phyloP scores from a whole-genome alignment of 2,329 filamentous ascomycete species.

The Sporothrix euskadiensis region DNA sequence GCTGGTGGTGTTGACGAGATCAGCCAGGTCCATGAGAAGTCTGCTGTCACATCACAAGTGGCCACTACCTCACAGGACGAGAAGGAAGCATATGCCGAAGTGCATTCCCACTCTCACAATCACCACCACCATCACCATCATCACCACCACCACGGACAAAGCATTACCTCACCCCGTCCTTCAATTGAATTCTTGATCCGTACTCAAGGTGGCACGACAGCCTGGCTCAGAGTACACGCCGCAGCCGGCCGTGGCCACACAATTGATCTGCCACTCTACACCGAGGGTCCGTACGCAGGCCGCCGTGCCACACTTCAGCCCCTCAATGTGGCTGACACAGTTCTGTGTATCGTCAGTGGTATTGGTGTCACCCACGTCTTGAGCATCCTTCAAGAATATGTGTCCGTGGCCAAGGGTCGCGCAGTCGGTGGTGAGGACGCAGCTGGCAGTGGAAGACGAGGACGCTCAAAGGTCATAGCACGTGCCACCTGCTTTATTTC shows the following conservation, averaged over 20 bases:
- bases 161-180: not conserved
- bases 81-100: not conserved
- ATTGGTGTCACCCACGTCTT: constrained; percentile 14
- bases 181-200: constrained; percentile 14
- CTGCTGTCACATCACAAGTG: not conserved
- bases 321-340: not conserved
- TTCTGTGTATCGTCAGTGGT: constrained; percentile 8
- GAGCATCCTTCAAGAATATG: constrained; percentile 6
- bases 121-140: not conserved
- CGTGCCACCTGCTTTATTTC: constrained; percentile 4
- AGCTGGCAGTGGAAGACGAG: not conserved
- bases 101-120: not conserved
- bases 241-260: not conserved
- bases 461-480: not conserved
- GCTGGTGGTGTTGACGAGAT: not conserved
- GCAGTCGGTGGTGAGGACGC: not conserved
- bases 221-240: constrained; percentile 1
- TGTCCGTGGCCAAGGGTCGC: not conserved
- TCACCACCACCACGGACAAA: not conserved
- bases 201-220: not conserved
- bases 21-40: not conserved
- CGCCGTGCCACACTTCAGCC: constrained; percentile 9
- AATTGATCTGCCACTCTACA: not conserved
- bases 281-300: constrained; percentile 1
- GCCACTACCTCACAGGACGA: not conserved